Percentiles rank a stretch among this genome's conserved stretches.
phyloP scores from a whole-genome alignment of 164 flowering plant species.

The Vitis amurensis region DNA sequence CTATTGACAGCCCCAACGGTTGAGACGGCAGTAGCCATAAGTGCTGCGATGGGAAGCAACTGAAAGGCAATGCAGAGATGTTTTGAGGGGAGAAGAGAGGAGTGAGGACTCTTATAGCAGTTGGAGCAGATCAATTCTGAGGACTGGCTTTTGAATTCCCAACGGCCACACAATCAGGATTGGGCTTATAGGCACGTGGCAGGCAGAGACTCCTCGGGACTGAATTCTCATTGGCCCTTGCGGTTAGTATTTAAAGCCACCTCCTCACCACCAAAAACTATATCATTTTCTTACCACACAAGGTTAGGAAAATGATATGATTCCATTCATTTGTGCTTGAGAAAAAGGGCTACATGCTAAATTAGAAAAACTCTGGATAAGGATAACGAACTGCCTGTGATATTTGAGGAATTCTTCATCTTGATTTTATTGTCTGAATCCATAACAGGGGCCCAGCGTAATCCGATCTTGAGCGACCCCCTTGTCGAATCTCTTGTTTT shows the following conservation, averaged over 20 bases:
- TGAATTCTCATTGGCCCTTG: constrained; percentile 9
- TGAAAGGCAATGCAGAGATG: constrained; percentile 1
- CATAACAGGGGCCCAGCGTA: too few relatives aligned
- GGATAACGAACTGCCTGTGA: too few relatives aligned
- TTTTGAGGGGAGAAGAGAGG: constrained; percentile 4
- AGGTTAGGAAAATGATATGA: neutral
- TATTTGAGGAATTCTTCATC: too few relatives aligned
- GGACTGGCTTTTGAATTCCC: constrained; percentile 18
- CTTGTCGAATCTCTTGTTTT: too few relatives aligned
- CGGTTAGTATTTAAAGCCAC: constrained; percentile 23
- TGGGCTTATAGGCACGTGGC: constrained; percentile 41
- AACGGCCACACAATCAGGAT: constrained; percentile 52
- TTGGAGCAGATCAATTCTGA: neutral
- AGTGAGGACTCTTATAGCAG: constrained; percentile 19
- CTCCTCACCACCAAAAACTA: constrained; percentile 30
- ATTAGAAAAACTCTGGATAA: too few relatives aligned
- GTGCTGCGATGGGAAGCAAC: neutral
- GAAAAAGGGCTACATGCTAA: too few relatives aligned
- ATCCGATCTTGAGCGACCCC: too few relatives aligned
- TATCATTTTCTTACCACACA: constrained; percentile 17
- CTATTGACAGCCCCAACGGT: constrained; percentile 55
- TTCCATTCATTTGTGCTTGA: neutral
- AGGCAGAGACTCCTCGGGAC: neutral
- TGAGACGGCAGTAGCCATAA: constrained; percentile 53
- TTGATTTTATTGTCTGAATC: too few relatives aligned